These are phyloP conservation scores for Diddensiella caesifluorescens DNA, from an alignment of 805 yeast species.

Conservation along the genomic window DNA sequence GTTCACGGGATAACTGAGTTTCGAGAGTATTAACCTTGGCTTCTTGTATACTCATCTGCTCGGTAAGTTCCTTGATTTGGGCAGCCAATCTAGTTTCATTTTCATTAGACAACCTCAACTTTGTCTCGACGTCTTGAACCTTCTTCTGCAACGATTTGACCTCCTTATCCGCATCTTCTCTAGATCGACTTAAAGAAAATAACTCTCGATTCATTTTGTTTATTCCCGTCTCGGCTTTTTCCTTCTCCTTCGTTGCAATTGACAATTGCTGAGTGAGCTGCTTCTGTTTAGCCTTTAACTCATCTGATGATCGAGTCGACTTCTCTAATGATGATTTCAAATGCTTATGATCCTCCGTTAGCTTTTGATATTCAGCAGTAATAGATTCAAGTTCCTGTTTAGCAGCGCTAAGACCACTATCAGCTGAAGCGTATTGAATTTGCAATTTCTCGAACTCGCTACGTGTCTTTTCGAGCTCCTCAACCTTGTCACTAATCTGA, in stretches of 20 bases:
- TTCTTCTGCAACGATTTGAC: conserved; percentile 43
- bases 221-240: conserved; percentile 76
- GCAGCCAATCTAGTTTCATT: conserved; percentile 19
- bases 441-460: conserved; percentile 34
- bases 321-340: conserved; percentile 29
- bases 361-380: conserved; percentile 9
- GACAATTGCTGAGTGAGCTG: conserved; percentile 34
- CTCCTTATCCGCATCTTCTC: conserved; percentile 44
- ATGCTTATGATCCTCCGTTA: conserved; percentile 23
- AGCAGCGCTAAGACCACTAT: conserved; percentile 20
- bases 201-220: conserved; percentile 87
- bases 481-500: conserved; percentile 33
- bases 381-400: conserved; percentile 19
- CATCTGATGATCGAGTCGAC: conserved; percentile 32
- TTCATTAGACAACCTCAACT: conserved; percentile 16
- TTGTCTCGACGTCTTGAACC: conserved; percentile 25
- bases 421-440: conserved; percentile 10
- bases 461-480: conserved; percentile 32
- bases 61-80: conserved; percentile 27
- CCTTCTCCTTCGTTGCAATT: conserved; percentile 40
- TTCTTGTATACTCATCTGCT: conserved; percentile 1
- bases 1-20: conserved; percentile 19
- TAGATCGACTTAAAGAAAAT: conserved; percentile 56
- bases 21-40: conserved; percentile 3
- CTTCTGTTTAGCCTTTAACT: conserved; percentile 29